Base-by-base conservation (phyloP, 129 eudicot species). In the Helianthus tuberosus region DNA sequence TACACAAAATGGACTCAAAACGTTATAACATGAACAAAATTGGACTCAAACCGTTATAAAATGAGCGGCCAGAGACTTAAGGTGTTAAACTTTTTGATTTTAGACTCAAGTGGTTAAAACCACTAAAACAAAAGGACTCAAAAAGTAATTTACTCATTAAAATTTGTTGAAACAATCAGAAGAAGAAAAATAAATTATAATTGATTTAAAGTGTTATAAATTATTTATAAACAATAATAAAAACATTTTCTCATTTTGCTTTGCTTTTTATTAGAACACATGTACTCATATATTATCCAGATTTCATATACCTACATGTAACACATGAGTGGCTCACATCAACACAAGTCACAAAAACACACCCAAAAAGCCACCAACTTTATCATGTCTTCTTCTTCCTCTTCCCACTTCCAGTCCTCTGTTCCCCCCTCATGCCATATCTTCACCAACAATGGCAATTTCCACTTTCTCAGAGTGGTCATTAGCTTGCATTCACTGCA, bases 371-470 rank as follows among this genome's bases (percentile, higher is more conserved):
- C 81, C 36, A 35, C 58, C 25, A 64, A 64, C 66, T 44, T 64
- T 64, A 78, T 63, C 73, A 71, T 64, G 71, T 69, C 70, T 6
- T 11, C 70, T 60, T 17, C 54, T 20, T 60, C 63, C 14, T 5
- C 54, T 10, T 41, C 65, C 17, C 27, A 12, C 11, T 17, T 75
- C 52, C 27, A 20, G 3, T 17, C 39, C 79, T 20, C 54, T 32
- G 50, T 50, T 64, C 14, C 41, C 57, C 67, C 67, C 70, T 72
- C 72, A 76, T 76, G 72, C 75, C 72, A 81, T 68, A 82, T 78
- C 84, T 69, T 68, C 65, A 36, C 29, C 74, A 71, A 43, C 73
- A 73, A 89, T 91, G 96, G 90, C 89, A 44, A 76, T 88, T 75
- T 68, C 90, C 81, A 78, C 77, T 39, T 69, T 44, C 47, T 72